Evolutionary conservation across 2,329 filamentous ascomycete genomes (phyloP), one percentile per base, ranked within the genome.

Genomic region (Periglandula ipomoeae): DNA sequence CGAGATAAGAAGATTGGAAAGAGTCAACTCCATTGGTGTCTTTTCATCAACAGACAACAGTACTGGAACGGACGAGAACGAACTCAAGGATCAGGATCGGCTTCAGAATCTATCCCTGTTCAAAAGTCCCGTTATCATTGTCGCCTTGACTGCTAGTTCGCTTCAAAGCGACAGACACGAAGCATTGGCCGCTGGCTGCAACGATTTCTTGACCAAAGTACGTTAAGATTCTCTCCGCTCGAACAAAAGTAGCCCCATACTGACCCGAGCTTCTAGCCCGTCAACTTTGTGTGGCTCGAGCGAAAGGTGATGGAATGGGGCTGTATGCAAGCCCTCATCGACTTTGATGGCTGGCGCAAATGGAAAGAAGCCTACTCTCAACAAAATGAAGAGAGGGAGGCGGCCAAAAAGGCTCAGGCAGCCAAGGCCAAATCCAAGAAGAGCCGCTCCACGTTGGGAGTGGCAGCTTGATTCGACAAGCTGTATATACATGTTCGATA

Each of bases 301-400:
- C 82, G 91, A 50, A 98, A 98, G 67, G 90, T 97, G 58, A 96
- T 94, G 70, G 93, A 98, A 74, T 98, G 93, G 93, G 93, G 93
- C 49, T 97, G 93, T 72, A 98, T 98, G 93, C 93, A 97, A 71
- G 93, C 93, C 9, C 77, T 98, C 22, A 97, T 98, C 61, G 93
- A 98, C 70, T 97, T 93, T 64, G 91, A 97, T 64, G 93, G 93
- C 53, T 98, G 93, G 93, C 81, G 90, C 48, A 89, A 89, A 66
- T 98, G 93, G 93, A 95, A 95, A 65, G 87, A 93, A 60, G 50
- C 47, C 19, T 91, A 87, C 61, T 73, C 72, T 8, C 70, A 74
- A 50, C 70, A 72, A 52, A 64, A 64, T 4, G 69, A 72, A 22
- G 66, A 70, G 47, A 62, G 67, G 19, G 72, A 72, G 24, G 64